These are phyloP conservation scores for Boletus insuetus DNA, from an alignment of 768 basidiomycete species.

Conservation along the genomic window DNA sequence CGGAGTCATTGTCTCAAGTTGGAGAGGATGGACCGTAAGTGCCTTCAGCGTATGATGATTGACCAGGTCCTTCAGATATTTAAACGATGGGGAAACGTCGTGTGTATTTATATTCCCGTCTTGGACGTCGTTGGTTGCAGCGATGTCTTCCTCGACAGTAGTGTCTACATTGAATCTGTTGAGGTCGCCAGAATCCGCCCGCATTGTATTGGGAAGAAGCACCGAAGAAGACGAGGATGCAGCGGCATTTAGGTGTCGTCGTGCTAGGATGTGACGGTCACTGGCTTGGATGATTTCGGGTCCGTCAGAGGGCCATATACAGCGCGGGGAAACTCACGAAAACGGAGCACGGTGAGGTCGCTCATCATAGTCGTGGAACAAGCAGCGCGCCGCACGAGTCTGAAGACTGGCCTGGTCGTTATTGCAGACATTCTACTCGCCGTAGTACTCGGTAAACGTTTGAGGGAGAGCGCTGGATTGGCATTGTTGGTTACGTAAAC, in stretches of 20 bases:
- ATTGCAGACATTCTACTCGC: neutral
- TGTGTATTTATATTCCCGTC: neutral
- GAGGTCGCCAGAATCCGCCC: neutral
- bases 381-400: neutral
- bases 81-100: constrained; percentile 25
- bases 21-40: constrained; percentile 61
- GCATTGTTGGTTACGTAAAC: too few species aligned
- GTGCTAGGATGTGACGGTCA: neutral
- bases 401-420: neutral
- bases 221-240: neutral
- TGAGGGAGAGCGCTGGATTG: too few species aligned
- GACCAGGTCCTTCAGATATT: constrained; percentile 38
- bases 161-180: too few species aligned
- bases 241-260: constrained; percentile 6
- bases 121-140: neutral
- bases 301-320: neutral
- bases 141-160: neutral
- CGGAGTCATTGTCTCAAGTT: constrained; percentile 66
- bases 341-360: neutral
- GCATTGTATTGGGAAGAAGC: neutral
- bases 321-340: constrained; percentile 13
- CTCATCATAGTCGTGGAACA: neutral
- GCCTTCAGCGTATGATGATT: constrained; percentile 50
- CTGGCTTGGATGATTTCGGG: neutral
- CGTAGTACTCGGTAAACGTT: too few species aligned